Base-by-base conservation (phyloP, 2,329 filamentous ascomycete species). In the Talaromyces sp. region DNA sequence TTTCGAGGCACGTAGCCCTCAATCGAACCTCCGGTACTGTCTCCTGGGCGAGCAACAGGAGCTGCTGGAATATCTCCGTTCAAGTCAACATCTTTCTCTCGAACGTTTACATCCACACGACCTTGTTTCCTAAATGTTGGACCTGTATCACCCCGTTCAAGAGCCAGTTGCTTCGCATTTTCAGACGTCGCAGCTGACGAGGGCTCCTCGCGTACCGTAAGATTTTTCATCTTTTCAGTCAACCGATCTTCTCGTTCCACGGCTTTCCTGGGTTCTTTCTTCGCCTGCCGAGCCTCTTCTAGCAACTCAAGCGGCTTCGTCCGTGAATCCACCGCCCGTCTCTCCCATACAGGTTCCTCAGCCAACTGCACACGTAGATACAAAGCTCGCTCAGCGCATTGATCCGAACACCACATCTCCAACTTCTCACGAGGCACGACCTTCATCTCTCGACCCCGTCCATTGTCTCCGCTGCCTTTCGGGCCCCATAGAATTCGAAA, bases 341-440 rank as follows among this genome's bases (percentile, higher is more conserved):
- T 84, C 77, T 95, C 88, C 92, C 93, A 97, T 0, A 91, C 91
- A 0, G 93, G 92, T 68, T 90, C 89, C 74, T 95, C 91, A 69
- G 86, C 89, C 45, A 98, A 85, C 82, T 99, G 95, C 27, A 96
- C 91, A 73, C 93, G 91, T 71, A 98, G 84, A 77, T 93, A 97
- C 69, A 96, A 82, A 2, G 91, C 93, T 58, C 91, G 85, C 69
- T 87, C 86, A 1, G 91, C 91, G 79, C 95, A 99, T 45, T 83
- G 84, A 63, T 89, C 84, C 0, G 89, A 91, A 77, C 95, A 99
- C 92, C 93, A 99, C 78, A 89, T 90, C 79, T 95, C 91, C 17
- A 93, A 78, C 72, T 92, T 88, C 69, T 88, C 86, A 62, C 85
- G 86, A 66, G 87, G 85, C 29, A 96, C 88, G 58, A 97, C 89